Evolutionary conservation across 192 early-diverging fungal species (phyloP).

Genomic region (Podila epigama): DNA sequence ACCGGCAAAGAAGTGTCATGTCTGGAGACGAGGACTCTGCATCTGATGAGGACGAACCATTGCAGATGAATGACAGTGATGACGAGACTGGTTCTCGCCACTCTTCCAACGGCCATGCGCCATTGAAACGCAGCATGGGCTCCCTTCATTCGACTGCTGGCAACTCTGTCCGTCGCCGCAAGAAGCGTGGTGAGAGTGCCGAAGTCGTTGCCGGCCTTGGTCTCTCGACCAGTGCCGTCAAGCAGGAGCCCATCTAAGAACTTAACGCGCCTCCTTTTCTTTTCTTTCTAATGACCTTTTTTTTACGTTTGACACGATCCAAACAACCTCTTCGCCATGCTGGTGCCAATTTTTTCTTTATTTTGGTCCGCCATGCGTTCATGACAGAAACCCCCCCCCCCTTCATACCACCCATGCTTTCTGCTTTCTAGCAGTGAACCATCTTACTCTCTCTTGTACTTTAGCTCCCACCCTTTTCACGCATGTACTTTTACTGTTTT

Average conservation of each 20-base stretch:
- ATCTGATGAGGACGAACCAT: conserved; percentile 13
- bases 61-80: conserved; percentile 34
- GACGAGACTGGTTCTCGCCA: conserved; percentile 7
- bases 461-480: no score
- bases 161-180: conserved; percentile 35
- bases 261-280: no score
- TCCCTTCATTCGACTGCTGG: conserved; percentile 5
- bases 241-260: conserved; percentile 35
- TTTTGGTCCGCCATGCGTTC: neutral
- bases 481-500: neutral
- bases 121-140: conserved; percentile 48
- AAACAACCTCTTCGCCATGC: no score
- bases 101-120: conserved; percentile 20
- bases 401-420: no score
- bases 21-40: conserved; percentile 45
- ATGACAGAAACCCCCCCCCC: no score
- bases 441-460: no score
- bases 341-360: no score
- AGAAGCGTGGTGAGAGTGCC: conserved; percentile 46
- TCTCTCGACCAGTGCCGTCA: conserved; percentile 8
- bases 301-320: no score
- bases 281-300: no score
- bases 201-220: conserved; percentile 36
- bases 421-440: no score
- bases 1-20: conserved; percentile 37